Evolutionary conservation across 495 filamentous ascomycete genomes (phyloP), one percentile per base, ranked within the genome.

Genomic region (Friedmanniomyces simplex): DNA sequence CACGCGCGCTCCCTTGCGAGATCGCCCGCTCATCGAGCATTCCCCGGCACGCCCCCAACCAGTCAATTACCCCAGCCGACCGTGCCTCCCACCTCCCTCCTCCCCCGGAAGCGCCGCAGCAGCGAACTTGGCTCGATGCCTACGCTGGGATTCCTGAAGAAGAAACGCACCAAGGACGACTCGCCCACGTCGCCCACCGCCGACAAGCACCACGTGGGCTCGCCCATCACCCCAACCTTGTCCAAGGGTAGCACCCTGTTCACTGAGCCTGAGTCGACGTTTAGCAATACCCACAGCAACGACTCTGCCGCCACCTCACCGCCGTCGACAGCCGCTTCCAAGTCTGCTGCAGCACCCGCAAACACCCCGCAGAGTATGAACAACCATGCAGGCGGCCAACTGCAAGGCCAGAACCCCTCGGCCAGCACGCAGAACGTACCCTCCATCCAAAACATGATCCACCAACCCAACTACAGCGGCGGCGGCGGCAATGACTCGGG

Each of bases 91-190:
- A 5, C 50, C 22, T 45, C 32, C 30, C 22, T 39, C 18, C n/a
- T 55, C 30, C 57, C 57, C 1, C 21, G 24, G 50, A 54, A 55
- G 51, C 57, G 50, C 18, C 36, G 25, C 45, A 16, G 2, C 43
- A 7, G 14, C 36, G 25, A 57, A 56, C 39, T 58, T 61, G 66
- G 63, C 54, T 65, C 58, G 55, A 89, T 89, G 86, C 86, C 84
- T 76, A 79, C 72, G 65, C 77, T 88, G 73, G 87, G 88, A 61
- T 85, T 96, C 67, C 81, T 98, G 67, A 98, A 96, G 80, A 96
- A 95, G 83, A 90, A 94, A 79, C 83, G 88, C 80, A 94, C 91
- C 75, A 95, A 89, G 83, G 85, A 89, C 66, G 56, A 59, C 55
- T 62, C 60, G 26, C 59, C 63, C 30, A 52, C 52, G 21, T 69